These are phyloP conservation scores for Pochonia chlamydosporia DNA, from an alignment of 2,329 filamentous ascomycete genomes.

Conservation along the genomic window DNA sequence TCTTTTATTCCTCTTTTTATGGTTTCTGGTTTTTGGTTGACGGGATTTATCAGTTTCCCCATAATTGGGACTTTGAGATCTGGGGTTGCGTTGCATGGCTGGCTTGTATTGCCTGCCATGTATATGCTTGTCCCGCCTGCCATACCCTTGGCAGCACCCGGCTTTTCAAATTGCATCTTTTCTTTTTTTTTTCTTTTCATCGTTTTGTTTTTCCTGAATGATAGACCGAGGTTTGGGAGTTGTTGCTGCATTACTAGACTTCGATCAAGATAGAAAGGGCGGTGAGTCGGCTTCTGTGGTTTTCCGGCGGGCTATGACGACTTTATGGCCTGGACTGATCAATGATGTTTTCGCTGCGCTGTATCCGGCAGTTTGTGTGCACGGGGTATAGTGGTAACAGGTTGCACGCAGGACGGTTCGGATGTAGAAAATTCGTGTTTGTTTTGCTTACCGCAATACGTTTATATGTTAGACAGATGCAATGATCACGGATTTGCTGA, in stretches of 20 bases:
- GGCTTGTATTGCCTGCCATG: neutral
- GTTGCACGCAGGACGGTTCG: constrained; percentile 10
- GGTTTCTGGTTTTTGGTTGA: neutral
- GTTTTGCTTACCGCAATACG: constrained; percentile 6
- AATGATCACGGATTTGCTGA: constrained; percentile 5
- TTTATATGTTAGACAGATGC: constrained; percentile 5
- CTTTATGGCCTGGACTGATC: constrained; percentile 28
- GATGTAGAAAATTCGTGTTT: constrained; percentile 6
- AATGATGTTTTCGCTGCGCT: constrained; percentile 24
- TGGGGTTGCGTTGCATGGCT: constrained; percentile 4
- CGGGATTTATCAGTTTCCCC: constrained; percentile 3
- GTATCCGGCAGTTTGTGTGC: constrained; percentile 11
- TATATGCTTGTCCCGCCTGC: constrained; percentile 4
- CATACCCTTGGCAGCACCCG: constrained; percentile 14
- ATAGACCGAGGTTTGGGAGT: constrained; percentile 31
- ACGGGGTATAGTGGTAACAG: constrained; percentile 4
- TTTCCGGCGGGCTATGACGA: constrained; percentile 24
- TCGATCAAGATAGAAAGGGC: constrained; percentile 32
- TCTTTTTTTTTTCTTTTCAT: constrained; percentile 2
- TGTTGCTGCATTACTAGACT: constrained; percentile 33
- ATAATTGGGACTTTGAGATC: constrained; percentile 1
- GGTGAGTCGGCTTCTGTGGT: constrained; percentile 21
- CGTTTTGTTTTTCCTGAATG: constrained; percentile 8
- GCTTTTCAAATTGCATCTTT: constrained; percentile 25
- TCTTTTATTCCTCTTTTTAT: constrained; percentile 11